Evolutionary conservation across 202 grass and related monocot species (phyloP).

Genomic region (Schoenoplectus tabernaemontani): DNA sequence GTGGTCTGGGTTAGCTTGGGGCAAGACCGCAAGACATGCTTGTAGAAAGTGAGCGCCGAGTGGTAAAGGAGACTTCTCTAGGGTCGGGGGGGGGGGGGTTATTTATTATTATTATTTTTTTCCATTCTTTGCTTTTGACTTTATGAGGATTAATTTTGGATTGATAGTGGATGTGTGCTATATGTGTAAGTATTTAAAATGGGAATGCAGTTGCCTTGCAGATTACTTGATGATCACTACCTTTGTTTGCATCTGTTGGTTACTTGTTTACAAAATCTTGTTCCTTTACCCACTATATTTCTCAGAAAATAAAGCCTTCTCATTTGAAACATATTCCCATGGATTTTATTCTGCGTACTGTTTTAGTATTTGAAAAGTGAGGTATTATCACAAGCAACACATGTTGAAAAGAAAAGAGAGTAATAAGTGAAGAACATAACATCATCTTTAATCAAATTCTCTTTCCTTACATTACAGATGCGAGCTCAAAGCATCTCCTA

Average conservation of each 20-base stretch:
- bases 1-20: not conserved
- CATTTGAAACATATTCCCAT: too few relatives aligned
- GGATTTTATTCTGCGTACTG: too few relatives aligned
- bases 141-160: slow-evolving; percentile 10
- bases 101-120: slow-evolving; percentile 7
- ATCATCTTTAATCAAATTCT: too few relatives aligned
- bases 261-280: not conserved
- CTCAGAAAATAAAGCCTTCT: too few relatives aligned
- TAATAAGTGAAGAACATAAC: not conserved
- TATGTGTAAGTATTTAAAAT: slow-evolving; percentile 29
- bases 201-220: slow-evolving; percentile 12
- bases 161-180: slow-evolving; percentile 19
- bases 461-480: too few relatives aligned
- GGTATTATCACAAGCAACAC: too few relatives aligned
- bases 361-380: too few relatives aligned
- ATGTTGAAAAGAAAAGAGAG: too few relatives aligned
- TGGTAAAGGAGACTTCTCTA: not conserved
- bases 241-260: slow-evolving; percentile 1
- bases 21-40: not conserved
- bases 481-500: too few relatives aligned
- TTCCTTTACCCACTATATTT: not conserved
- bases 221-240: not conserved
- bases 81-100: not conserved
- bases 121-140: slow-evolving; percentile 1
- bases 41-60: not conserved